These are phyloP conservation scores for Cnidoscolus chayamansa DNA, from an alignment of 441 rosid genomes.

Conservation along the genomic window DNA sequence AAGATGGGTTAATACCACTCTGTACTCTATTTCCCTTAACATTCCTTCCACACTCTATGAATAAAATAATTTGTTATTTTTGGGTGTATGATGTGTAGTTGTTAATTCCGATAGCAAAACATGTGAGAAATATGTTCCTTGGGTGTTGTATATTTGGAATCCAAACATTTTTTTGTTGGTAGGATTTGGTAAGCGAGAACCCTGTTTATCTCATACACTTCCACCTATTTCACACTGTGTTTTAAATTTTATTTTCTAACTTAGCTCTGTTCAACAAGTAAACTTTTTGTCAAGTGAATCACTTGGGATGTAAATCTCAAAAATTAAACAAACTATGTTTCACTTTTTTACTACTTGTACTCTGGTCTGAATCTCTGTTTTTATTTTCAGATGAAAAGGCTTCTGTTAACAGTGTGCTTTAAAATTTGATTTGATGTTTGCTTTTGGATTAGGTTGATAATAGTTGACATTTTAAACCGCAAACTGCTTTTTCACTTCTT, in stretches of 20 bases:
- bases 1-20: slow-evolving; percentile 94
- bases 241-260: no score
- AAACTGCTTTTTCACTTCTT: not conserved
- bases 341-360: no score
- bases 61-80: not conserved
- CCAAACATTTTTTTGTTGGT: not conserved
- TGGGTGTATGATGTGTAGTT: slow-evolving; percentile 39
- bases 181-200: no score
- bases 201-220: no score
- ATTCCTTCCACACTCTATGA: not conserved
- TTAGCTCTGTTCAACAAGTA: no score
- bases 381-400: not conserved
- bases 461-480: not conserved
- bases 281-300: no score
- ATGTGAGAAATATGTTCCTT: slow-evolving; percentile 43
- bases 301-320: not conserved
- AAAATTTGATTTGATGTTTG: not conserved
- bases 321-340: no score
- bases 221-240: no score
- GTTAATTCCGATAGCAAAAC: slow-evolving; percentile 82
- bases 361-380: no score
- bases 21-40: slow-evolving; percentile 26
- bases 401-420: not conserved
- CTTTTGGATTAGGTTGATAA: not conserved
- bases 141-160: not conserved